Percentiles rank a stretch among this genome's conserved stretches.
phyloP scores from a whole-genome alignment of 1,284 basidiomycete species.

The Vanrija sp. region DNA sequence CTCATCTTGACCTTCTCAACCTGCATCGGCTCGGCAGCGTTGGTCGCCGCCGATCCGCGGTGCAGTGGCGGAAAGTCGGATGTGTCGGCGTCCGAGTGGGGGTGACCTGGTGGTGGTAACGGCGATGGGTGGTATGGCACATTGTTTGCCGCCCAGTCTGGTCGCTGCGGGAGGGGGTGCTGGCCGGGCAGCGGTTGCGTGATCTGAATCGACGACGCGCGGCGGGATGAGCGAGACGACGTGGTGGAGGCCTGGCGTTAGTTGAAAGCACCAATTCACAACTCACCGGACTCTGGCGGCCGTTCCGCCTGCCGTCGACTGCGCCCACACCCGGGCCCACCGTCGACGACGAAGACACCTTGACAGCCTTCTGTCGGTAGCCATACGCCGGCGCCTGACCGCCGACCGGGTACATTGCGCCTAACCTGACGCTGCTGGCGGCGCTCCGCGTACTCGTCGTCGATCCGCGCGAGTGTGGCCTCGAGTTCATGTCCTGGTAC shows the following conservation, averaged over 20 bases:
- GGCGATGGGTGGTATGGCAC: conserved; percentile 43
- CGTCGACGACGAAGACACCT: conserved; percentile 11
- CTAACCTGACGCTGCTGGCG: conserved; percentile 39
- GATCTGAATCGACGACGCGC: conserved; percentile 32
- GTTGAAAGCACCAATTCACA: neutral
- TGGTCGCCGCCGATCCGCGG: conserved; percentile 16
- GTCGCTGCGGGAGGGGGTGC: conserved; percentile 41
- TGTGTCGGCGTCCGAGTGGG: conserved; percentile 13
- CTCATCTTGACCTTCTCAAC: conserved; percentile 35
- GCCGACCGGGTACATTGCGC: conserved; percentile 36
- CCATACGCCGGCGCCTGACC: conserved; percentile 20
- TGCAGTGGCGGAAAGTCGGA: conserved; percentile 39
- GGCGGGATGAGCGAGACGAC: conserved; percentile 39
- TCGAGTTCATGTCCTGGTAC: conserved; percentile 37
- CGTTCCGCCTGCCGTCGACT: conserved; percentile 16
- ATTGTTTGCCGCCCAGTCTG: conserved; percentile 46
- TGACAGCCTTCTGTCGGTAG: conserved; percentile 40
- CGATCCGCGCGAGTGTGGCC: conserved; percentile 44
- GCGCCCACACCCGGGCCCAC: conserved; percentile 1
- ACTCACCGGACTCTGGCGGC: conserved; percentile 45
- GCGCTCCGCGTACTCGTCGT: conserved; percentile 42
- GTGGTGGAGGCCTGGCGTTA: conserved; percentile 29
- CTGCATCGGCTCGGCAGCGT: conserved; percentile 42
- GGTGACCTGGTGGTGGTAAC: conserved; percentile 8
- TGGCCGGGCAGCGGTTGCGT: conserved; percentile 31